Percentiles rank a stretch among this genome's conserved stretches.
Evolutionary conservation across 2,329 filamentous ascomycete genomes (phyloP).

Genomic region (Diaporthe humulicola): DNA sequence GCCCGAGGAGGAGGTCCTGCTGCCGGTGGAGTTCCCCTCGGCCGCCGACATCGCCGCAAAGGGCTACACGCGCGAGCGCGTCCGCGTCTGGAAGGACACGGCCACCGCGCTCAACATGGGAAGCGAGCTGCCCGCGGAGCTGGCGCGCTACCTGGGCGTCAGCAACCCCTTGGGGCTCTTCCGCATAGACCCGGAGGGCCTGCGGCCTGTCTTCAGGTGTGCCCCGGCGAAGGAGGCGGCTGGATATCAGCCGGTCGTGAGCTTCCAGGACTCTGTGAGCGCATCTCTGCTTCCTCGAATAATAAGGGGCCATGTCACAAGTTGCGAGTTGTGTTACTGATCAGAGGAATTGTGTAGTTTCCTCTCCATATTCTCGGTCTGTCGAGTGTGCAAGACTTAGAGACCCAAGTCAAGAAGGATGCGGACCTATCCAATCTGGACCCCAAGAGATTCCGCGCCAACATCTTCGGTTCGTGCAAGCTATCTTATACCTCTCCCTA

Average conservation of each 20-base stretch:
- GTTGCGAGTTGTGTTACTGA: slow-evolving; percentile 9
- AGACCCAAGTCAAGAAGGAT: slow-evolving; percentile 65
- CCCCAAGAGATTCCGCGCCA: slow-evolving; percentile 76
- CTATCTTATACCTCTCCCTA: neutral
- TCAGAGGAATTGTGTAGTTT: slow-evolving; percentile 61
- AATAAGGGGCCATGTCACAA: neutral
- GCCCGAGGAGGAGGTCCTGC: slow-evolving; percentile 73
- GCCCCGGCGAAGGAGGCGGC: slow-evolving; percentile 70
- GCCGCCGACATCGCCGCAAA: slow-evolving; percentile 67
- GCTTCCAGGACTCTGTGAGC: slow-evolving; percentile 78
- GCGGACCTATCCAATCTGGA: slow-evolving; percentile 66
- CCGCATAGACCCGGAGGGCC: slow-evolving; percentile 70
- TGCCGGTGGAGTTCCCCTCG: slow-evolving; percentile 75
- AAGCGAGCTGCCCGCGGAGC: slow-evolving; percentile 70
- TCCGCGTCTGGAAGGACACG: slow-evolving; percentile 75
- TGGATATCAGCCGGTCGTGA: slow-evolving; percentile 74
- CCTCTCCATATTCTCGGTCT: slow-evolving; percentile 78
- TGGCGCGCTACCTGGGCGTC: slow-evolving; percentile 76
- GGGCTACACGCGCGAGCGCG: slow-evolving; percentile 70
- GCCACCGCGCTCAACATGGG: slow-evolving; percentile 69
- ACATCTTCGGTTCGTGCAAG: slow-evolving; percentile 72
- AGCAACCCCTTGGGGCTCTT: slow-evolving; percentile 77
- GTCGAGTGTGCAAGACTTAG: slow-evolving; percentile 72
- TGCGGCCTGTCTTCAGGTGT: slow-evolving; percentile 71
- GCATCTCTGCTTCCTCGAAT: neutral